phyloP scores from a whole-genome alignment of 2,329 filamentous ascomycete species.

The Diaporthe nobilis region DNA sequence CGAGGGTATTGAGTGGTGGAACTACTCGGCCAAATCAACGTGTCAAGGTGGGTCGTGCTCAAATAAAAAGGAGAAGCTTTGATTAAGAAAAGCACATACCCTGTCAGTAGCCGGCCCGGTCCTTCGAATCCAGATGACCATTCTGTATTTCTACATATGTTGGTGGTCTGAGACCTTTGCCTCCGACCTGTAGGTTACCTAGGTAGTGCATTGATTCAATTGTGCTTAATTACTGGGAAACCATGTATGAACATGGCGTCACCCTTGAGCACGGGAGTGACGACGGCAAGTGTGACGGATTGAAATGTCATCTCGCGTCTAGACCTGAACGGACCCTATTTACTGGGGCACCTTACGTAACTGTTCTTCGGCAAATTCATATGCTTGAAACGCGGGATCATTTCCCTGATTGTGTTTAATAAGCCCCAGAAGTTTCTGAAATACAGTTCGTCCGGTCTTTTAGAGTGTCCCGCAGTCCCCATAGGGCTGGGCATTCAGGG shows the following conservation, averaged over 20 bases:
- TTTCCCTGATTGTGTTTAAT: conserved; percentile 16
- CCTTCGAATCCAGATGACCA: neutral
- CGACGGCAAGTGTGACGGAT: conserved; percentile 1
- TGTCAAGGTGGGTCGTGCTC: conserved; percentile 6
- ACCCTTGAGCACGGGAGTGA: neutral
- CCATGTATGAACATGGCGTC: neutral
- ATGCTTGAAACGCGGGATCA: conserved; percentile 24
- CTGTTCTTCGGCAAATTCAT: neutral
- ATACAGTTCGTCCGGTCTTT: conserved; percentile 30
- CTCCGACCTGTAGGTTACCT: neutral
- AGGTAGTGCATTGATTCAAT: neutral
- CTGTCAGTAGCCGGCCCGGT: neutral
- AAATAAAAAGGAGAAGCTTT: conserved; percentile 26
- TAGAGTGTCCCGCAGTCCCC: conserved; percentile 24
- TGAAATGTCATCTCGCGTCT: neutral
- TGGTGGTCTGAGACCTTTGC: neutral
- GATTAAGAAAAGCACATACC: conserved; percentile 10
- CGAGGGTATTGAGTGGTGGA: conserved; percentile 17
- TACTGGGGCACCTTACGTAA: conserved; percentile 27
- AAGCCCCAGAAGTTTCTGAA: conserved; percentile 23
- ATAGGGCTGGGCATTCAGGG: conserved; percentile 26
- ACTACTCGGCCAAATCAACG: neutral
- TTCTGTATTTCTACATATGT: neutral
- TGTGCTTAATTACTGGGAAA: neutral
- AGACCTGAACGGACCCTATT: neutral